These are phyloP conservation scores for Blastocrithidia nonstop DNA, from an alignment of 208 protist genomes.

Conservation along the genomic window DNA sequence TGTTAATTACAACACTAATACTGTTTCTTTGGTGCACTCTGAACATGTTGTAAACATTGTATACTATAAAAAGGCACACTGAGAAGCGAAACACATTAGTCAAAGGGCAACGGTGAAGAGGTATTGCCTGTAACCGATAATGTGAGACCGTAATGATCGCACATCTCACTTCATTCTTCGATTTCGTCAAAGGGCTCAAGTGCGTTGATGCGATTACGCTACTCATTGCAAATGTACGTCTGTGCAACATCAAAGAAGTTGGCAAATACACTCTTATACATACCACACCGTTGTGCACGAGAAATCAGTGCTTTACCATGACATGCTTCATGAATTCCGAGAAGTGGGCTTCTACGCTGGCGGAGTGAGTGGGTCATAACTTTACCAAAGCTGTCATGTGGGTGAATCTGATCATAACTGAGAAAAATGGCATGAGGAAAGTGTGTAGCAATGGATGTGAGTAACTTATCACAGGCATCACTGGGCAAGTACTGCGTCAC, in stretches of 20 bases:
- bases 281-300: constrained; percentile 33
- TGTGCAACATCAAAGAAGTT: constrained; percentile 71
- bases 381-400: constrained; percentile 65
- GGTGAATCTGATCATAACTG: constrained; percentile 72
- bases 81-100: no score
- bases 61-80: no score
- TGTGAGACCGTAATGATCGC: constrained; percentile 83
- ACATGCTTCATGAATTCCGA: constrained; percentile 31
- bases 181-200: constrained; percentile 79
- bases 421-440: constrained; percentile 54
- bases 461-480: constrained; percentile 22
- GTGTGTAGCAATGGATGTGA: constrained; percentile 19
- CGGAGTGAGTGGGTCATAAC: constrained; percentile 57
- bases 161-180: constrained; percentile 86
- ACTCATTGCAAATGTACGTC: constrained; percentile 23
- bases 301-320: constrained; percentile 24
- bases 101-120: no score
- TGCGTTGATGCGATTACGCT: constrained; percentile 36
- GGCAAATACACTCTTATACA: constrained; percentile 34
- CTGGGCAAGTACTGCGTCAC: constrained; percentile 85
- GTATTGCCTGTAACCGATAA: constrained; percentile 43
- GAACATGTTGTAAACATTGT: no score
- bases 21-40: no score
- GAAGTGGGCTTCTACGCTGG: constrained; percentile 53
- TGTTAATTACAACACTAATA: not conserved